Evolutionary conservation across 2,329 filamentous ascomycete species (phyloP).

Genomic region (Ceratocystis variospora): DNA sequence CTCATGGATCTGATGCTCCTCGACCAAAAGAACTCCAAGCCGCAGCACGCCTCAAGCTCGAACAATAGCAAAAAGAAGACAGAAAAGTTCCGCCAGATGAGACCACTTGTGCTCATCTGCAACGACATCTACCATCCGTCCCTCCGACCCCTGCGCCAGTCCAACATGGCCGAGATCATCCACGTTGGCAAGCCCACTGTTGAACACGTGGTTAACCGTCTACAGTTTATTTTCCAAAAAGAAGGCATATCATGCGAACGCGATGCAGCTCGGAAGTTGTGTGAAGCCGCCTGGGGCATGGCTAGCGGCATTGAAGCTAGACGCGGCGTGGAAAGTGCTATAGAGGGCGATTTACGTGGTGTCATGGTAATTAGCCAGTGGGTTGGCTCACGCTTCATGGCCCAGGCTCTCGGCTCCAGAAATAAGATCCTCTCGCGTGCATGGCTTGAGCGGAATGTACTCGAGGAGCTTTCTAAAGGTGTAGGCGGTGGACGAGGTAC

Average conservation of each 20-base stretch:
- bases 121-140: conserved; percentile 94
- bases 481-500: conserved; percentile 58
- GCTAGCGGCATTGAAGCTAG: conserved; percentile 55
- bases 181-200: conserved; percentile 80
- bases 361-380: conserved; percentile 80
- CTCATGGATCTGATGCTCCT: conserved; percentile 77
- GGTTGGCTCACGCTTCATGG: conserved; percentile 59
- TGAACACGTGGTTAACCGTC: conserved; percentile 67
- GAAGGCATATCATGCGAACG: conserved; percentile 80
- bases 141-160: conserved; percentile 72
- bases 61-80: conserved; percentile 51
- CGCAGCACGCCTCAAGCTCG: conserved; percentile 20
- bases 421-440: conserved; percentile 48
- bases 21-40: conserved; percentile 61
- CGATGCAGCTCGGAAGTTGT: conserved; percentile 74
- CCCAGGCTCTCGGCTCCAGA: conserved; percentile 30
- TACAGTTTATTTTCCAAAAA: conserved; percentile 74
- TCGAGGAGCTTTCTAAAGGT: conserved; percentile 53
- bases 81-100: conserved; percentile 73
- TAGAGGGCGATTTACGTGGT: conserved; percentile 61
- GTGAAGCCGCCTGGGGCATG: conserved; percentile 72
- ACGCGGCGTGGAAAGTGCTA: conserved; percentile 52
- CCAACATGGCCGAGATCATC: conserved; percentile 72
- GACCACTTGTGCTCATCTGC: conserved; percentile 86
- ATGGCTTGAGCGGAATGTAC: conserved; percentile 63